Conservation (phyloP, 2,329 filamentous ascomycete species). For the Penicillium sp. region DNA sequence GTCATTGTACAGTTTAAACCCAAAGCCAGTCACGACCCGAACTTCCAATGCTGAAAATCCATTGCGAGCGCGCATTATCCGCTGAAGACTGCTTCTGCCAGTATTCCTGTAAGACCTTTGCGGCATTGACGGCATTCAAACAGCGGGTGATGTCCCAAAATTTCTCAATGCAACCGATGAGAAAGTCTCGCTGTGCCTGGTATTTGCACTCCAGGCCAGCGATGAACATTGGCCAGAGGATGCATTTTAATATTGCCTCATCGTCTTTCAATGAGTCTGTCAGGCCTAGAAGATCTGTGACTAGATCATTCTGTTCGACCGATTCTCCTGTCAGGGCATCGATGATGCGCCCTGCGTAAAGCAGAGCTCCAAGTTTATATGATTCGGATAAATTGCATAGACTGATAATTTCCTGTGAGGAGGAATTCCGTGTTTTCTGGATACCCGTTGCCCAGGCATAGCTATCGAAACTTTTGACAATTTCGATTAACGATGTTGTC, state of each 20-base stretch:
- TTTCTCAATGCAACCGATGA: slow-evolving; percentile 29
- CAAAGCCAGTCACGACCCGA: slow-evolving; percentile 37
- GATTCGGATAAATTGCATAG: slow-evolving; percentile 32
- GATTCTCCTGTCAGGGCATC: slow-evolving; percentile 24
- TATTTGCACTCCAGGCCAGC: slow-evolving; percentile 36
- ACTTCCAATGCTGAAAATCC: slow-evolving; percentile 37
- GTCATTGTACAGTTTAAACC: slow-evolving; percentile 20
- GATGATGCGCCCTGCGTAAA: slow-evolving; percentile 39
- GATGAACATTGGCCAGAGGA: slow-evolving; percentile 41
- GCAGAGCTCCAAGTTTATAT: slow-evolving; percentile 34
- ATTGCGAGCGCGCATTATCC: slow-evolving; percentile 16
- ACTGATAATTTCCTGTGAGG: slow-evolving; percentile 17
- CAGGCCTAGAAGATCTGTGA: slow-evolving; percentile 29
- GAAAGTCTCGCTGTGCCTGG: slow-evolving; percentile 26
- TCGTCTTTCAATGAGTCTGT: slow-evolving; percentile 31
- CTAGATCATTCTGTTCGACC: slow-evolving; percentile 22
- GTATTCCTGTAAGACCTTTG: slow-evolving; percentile 31
- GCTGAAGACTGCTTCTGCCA: slow-evolving; percentile 25
- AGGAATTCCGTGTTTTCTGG: slow-evolving; percentile 17
- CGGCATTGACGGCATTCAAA: slow-evolving; percentile 38
- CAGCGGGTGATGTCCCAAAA: slow-evolving; percentile 38
- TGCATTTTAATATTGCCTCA: slow-evolving; percentile 35
- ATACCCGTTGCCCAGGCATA: slow-evolving; percentile 30
- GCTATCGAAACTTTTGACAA: slow-evolving; percentile 30
- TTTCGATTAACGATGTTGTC: slow-evolving; percentile 21